phyloP scores from a whole-genome alignment of 345 rosid genomes.

The Cardiospermum halicacabum region DNA sequence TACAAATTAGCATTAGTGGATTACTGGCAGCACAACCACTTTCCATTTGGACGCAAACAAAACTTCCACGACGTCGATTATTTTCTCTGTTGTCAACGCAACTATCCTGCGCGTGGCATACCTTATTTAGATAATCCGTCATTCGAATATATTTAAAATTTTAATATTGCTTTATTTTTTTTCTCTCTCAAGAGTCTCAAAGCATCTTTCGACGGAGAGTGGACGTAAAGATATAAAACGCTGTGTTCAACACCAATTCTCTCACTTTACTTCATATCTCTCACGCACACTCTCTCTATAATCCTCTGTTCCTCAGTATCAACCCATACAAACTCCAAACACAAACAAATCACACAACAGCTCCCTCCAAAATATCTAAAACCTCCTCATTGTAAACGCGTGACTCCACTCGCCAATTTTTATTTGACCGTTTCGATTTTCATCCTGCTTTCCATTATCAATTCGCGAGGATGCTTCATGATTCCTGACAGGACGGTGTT shows the following conservation, averaged over 20 bases:
- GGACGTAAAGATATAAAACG: slow-evolving; percentile 33
- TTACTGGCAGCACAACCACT: no score
- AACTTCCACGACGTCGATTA: not conserved
- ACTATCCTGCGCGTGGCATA: not conserved
- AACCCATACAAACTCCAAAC: not conserved
- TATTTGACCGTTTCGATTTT: slow-evolving; percentile 4
- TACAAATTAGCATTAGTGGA: no score
- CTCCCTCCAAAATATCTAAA: slow-evolving; percentile 18
- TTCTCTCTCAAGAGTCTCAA: not conserved
- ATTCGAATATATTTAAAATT: not conserved
- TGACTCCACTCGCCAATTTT: not conserved
- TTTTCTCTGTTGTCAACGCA: not conserved
- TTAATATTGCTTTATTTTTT: not conserved
- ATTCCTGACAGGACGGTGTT: not conserved
- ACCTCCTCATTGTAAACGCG: not conserved
- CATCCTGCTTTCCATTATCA: not conserved
- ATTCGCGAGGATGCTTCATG: not conserved
- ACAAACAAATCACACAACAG: not conserved
- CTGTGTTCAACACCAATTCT: slow-evolving; percentile 17
- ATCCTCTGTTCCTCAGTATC: not conserved
- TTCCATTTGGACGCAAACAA: not conserved
- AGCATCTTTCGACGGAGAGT: slow-evolving; percentile 7
- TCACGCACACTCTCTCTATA: not conserved
- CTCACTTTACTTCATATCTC: not conserved
- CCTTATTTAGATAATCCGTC: slow-evolving; percentile 4